Percentiles rank a stretch among this genome's conserved stretches.
These are phyloP conservation scores for Durotheca rogersii DNA, from an alignment of 495 filamentous ascomycete genomes.

Conservation along the genomic window DNA sequence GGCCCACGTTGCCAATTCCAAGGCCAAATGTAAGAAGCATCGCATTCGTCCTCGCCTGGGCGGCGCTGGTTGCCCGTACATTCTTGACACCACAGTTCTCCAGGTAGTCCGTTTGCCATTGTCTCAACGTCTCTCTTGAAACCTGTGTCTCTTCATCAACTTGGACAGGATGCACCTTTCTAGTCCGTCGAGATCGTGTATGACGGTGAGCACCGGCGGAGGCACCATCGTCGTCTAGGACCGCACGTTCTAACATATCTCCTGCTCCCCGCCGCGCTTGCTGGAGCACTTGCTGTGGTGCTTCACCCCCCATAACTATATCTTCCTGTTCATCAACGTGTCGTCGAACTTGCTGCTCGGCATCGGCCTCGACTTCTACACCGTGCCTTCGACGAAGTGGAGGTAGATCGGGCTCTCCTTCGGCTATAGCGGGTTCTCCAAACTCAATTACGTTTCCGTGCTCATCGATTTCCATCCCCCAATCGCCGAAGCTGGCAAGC, in stretches of 20 bases:
- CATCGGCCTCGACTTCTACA: constrained; percentile 3
- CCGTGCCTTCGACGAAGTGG: constrained; percentile 27
- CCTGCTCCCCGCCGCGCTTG: constrained; percentile 19
- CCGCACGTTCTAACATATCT: constrained; percentile 29
- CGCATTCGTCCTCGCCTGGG: constrained; percentile 48
- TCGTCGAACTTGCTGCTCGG: constrained; percentile 13
- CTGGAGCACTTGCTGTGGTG: constrained; percentile 39
- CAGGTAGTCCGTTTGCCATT: constrained; percentile 63
- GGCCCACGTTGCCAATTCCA: constrained; percentile 43
- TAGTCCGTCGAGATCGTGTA: constrained; percentile 30
- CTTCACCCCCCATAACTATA: constrained; percentile 34
- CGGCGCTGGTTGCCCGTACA: constrained; percentile 12
- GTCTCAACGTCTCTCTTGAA: constrained; percentile 54
- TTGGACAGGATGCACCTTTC: constrained; percentile 28
- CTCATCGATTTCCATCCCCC: constrained; percentile 46
- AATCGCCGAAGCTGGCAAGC: constrained; percentile 34
- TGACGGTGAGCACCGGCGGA: constrained; percentile 22
- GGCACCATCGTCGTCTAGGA: constrained; percentile 9
- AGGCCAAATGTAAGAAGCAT: constrained; percentile 47
- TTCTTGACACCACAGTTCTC: constrained; percentile 40
- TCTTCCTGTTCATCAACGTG: constrained; percentile 24
- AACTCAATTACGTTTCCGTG: constrained; percentile 42
- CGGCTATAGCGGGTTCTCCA: constrained; percentile 11
- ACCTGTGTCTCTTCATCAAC: constrained; percentile 51
- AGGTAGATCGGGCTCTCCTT: constrained; percentile 42